phyloP scores from a whole-genome alignment of 208 protist species.

The Leishmania turanica region DNA sequence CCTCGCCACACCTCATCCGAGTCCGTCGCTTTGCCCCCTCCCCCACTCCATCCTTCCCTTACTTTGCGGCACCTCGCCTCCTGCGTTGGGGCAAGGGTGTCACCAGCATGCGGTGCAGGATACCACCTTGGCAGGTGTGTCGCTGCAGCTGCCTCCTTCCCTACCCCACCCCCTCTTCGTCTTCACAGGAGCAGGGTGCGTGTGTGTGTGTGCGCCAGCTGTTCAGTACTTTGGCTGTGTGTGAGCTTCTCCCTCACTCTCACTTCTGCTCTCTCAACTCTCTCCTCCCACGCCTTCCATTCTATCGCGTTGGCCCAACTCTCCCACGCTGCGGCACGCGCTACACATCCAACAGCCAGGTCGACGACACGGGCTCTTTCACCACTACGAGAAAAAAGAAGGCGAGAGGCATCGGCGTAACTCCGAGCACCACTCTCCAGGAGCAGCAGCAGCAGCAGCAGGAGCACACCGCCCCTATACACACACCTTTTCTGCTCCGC shows the following conservation, averaged over 20 bases:
- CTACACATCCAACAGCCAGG: background rate
- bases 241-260: background rate
- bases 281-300: background rate
- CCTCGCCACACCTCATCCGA: background rate
- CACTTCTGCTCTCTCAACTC: background rate
- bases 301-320: background rate
- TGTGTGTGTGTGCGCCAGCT: background rate
- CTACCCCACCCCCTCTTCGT: background rate
- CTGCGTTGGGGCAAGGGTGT: background rate
- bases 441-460: background rate
- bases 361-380: background rate
- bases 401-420: background rate
- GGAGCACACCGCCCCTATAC: background rate
- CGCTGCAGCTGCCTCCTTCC: background rate
- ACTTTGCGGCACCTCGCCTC: background rate
- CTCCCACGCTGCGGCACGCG: background rate
- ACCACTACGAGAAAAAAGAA: background rate
- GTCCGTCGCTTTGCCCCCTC: background rate
- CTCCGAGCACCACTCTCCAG: background rate
- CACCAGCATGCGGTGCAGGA: background rate
- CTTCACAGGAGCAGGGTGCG: background rate
- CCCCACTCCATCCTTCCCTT: background rate
- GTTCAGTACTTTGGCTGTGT: background rate
- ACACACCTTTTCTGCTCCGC: no score
- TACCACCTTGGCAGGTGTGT: background rate